Conservation (phyloP, 257 asterid species). For the Penstemon barbatus region DNA sequence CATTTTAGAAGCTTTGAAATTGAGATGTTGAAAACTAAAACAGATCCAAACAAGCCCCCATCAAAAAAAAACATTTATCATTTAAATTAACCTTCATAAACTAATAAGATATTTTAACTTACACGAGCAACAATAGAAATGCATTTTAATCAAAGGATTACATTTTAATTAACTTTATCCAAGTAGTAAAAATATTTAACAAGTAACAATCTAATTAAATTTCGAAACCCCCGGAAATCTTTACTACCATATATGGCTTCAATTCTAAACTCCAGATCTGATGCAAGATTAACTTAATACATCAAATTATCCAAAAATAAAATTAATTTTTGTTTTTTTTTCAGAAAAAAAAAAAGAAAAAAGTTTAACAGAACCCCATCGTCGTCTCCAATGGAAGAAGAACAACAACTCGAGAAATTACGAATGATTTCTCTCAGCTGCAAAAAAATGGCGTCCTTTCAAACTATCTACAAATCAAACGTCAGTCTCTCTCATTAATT, state of each 20-base stretch:
- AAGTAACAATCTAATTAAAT: not conserved
- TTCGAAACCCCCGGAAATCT: too few species aligned
- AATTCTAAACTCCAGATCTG: too few species aligned
- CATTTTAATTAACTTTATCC: not conserved
- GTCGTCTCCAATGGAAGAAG: slow-evolving; percentile 23
- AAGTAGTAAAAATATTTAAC: not conserved
- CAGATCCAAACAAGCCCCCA: too few species aligned
- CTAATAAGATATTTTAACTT: too few species aligned
- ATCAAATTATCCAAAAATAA: not conserved
- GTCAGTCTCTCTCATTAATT: slow-evolving; percentile 35
- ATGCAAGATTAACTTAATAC: too few species aligned
- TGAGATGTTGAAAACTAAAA: too few species aligned
- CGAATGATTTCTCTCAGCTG: slow-evolving; percentile 28
- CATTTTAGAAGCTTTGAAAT: too few species aligned
- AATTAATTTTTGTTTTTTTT: slow-evolving; percentile 12
- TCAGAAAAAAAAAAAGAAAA: not conserved
- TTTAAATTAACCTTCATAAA: too few species aligned
- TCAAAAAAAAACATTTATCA: too few species aligned
- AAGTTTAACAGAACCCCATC: not conserved
- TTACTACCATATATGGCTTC: too few species aligned
- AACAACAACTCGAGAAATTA: slow-evolving; percentile 42
- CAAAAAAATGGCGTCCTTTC: slow-evolving; percentile 27
- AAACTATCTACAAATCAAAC: slow-evolving; percentile 33
- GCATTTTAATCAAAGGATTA: too few species aligned
- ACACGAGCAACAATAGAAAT: too few species aligned